Evolutionary conservation across 345 rosid genomes (phyloP).

Genomic region (Salix suchowensis): DNA sequence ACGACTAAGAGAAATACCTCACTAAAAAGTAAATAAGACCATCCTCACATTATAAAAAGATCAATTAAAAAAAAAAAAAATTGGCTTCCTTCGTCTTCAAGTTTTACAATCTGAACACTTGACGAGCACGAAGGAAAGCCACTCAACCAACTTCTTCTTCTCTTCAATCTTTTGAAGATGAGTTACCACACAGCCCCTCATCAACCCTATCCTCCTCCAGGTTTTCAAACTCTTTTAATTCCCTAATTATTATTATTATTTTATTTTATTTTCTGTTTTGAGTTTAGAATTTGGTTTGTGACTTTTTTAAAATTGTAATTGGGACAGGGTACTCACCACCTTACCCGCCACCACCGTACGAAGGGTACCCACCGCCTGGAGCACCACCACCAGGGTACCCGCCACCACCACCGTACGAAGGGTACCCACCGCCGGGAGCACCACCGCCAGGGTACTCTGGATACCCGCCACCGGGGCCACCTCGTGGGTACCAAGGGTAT

Average conservation of each 20-base stretch:
- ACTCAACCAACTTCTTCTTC: not conserved
- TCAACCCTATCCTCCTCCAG: constrained; percentile 61
- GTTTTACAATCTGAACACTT: not conserved
- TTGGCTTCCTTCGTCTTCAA: too few relatives aligned
- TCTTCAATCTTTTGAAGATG: constrained; percentile 20
- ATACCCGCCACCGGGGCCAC: constrained; percentile 44
- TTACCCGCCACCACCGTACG: constrained; percentile 40
- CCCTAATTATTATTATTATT: not conserved
- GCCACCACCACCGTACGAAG: not conserved
- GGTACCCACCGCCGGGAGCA: constrained; percentile 35
- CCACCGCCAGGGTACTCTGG: constrained; percentile 36
- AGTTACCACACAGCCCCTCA: constrained; percentile 59
- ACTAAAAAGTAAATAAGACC: not conserved
- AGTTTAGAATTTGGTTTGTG: not conserved
- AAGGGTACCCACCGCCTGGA: constrained; percentile 45
- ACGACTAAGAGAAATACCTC: not conserved
- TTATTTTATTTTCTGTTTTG: not conserved
- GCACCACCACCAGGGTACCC: constrained; percentile 39
- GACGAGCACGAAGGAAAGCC: not conserved
- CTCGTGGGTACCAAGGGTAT: constrained; percentile 75
- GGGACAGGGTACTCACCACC: constrained; percentile 39
- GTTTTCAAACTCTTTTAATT: constrained; percentile 15
- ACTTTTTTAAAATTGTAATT: too few relatives aligned
- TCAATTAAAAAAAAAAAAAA: not conserved
- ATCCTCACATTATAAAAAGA: not conserved